Conservation (phyloP, 768 basidiomycete species). For the Rhodotorula babjevae region DNA sequence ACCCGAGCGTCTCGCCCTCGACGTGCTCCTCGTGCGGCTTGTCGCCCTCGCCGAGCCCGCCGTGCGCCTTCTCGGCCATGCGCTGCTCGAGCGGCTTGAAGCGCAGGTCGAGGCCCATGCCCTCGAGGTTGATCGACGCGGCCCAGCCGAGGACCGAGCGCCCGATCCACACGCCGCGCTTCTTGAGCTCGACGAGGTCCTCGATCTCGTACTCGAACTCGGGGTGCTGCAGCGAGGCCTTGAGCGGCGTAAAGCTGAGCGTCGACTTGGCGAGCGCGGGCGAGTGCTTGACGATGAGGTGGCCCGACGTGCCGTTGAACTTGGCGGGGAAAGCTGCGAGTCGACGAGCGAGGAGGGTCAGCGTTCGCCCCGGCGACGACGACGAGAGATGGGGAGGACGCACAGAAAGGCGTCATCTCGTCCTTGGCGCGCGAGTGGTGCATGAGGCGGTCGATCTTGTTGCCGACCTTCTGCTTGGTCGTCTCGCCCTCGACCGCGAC, state of each 20-base stretch:
- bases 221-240: slow-evolving; percentile 37
- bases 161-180: slow-evolving; percentile 48
- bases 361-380: background rate
- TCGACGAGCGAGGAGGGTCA: background rate
- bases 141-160: slow-evolving; percentile 49
- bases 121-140: slow-evolving; percentile 48
- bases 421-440: slow-evolving; percentile 47
- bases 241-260: slow-evolving; percentile 43
- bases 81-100: slow-evolving; percentile 43
- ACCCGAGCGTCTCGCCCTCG: slow-evolving; percentile 45
- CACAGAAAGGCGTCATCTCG: slow-evolving; percentile 44
- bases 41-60: slow-evolving; percentile 37
- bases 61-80: slow-evolving; percentile 11
- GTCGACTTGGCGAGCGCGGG: slow-evolving; percentile 33
- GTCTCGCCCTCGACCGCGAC: slow-evolving; percentile 48
- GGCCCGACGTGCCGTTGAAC: slow-evolving; percentile 46
- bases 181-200: slow-evolving; percentile 50
- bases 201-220: slow-evolving; percentile 45
- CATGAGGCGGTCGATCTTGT: slow-evolving; percentile 46
- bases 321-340: slow-evolving; percentile 47
- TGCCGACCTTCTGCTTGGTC: slow-evolving; percentile 44
- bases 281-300: slow-evolving; percentile 45
- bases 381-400: slow-evolving; percentile 11
- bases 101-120: slow-evolving; percentile 47
- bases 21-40: slow-evolving; percentile 35